phyloP scores from a whole-genome alignment of 2,329 filamentous ascomycete species.

The Blastomyces parvus region DNA sequence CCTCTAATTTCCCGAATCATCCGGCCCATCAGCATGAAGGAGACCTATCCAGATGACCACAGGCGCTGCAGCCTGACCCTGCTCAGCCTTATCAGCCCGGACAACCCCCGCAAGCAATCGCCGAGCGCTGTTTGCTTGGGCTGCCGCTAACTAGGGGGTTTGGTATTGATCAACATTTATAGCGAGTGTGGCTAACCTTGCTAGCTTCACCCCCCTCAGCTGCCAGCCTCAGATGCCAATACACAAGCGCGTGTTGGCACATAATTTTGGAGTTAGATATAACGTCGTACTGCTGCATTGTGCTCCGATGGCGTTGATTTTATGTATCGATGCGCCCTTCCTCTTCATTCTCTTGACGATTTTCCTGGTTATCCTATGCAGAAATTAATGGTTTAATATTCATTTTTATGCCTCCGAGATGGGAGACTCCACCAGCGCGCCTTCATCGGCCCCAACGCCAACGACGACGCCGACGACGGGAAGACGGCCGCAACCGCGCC shows the following conservation, averaged over 20 bases:
- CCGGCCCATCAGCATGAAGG: not conserved
- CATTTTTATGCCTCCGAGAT: not conserved
- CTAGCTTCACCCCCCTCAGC: not conserved
- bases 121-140: not conserved
- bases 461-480: not conserved
- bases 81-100: not conserved
- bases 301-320: not conserved
- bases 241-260: not conserved
- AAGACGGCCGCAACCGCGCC: constrained; percentile 5
- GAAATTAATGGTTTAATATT: not conserved
- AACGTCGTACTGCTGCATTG: not conserved
- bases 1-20: not conserved
- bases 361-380: not conserved
- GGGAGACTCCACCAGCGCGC: not conserved
- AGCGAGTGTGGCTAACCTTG: not conserved
- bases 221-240: not conserved
- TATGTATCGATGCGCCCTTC: not conserved
- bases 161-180: not conserved
- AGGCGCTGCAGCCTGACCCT: not conserved
- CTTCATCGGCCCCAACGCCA: not conserved
- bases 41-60: not conserved
- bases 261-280: not conserved
- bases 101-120: not conserved
- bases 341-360: not conserved
- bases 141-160: not conserved